These are phyloP conservation scores for Mycena leptocephala DNA, from an alignment of 768 basidiomycete species.

Conservation along the genomic window DNA sequence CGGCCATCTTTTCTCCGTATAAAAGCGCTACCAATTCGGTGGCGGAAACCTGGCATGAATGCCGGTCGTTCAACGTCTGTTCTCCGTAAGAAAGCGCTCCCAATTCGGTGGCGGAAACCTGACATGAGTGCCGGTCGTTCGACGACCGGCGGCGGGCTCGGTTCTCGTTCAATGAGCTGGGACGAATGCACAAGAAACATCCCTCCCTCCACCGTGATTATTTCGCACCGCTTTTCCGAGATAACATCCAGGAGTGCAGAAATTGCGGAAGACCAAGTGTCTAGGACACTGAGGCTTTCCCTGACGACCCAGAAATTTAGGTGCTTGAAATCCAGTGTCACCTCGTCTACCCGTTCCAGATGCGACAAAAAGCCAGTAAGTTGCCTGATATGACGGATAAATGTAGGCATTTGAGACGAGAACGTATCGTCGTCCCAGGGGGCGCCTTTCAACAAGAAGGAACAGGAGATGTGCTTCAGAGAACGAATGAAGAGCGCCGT, in stretches of 20 bases:
- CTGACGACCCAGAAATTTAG: slow-evolving; percentile 27
- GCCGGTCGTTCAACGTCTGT: no score
- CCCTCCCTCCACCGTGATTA: slow-evolving; percentile 21
- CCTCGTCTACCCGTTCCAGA: slow-evolving; percentile 24
- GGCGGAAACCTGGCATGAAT: no score
- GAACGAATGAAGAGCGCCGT: slow-evolving; percentile 27
- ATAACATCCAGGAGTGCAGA: slow-evolving; percentile 21
- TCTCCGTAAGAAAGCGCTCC: slow-evolving; percentile 1
- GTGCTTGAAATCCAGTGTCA: slow-evolving; percentile 27
- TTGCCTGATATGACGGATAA: slow-evolving; percentile 16
- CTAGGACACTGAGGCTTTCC: slow-evolving; percentile 17
- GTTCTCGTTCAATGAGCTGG: slow-evolving; percentile 14
- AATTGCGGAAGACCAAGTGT: slow-evolving; percentile 8
- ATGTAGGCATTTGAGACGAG: not conserved
- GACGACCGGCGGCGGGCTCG: not conserved
- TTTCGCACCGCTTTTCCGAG: slow-evolving; percentile 9
- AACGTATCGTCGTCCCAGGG: slow-evolving; percentile 3
- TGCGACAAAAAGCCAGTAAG: slow-evolving; percentile 22
- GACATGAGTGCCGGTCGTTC: not conserved
- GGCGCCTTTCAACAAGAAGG: slow-evolving; percentile 26
- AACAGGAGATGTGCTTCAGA: slow-evolving; percentile 24
- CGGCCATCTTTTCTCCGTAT: no score
- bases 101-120: slow-evolving; percentile 11
- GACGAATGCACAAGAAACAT: slow-evolving; percentile 31
- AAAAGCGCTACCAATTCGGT: no score